Evolutionary conservation across 75 land plant species (phyloP), one percentile per base, ranked within the genome.

Genomic region (Cunninghamia lanceolata): DNA sequence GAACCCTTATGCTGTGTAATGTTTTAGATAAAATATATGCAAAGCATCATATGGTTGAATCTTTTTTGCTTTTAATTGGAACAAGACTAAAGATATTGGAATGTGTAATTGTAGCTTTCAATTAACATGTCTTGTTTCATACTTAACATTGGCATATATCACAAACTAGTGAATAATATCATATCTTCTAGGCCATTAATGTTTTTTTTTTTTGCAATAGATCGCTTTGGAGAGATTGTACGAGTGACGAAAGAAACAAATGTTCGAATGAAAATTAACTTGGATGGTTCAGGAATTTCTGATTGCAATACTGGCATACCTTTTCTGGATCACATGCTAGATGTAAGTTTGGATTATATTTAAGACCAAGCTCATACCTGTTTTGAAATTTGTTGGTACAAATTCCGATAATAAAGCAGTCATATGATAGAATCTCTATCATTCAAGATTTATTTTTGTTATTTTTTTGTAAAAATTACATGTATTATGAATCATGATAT

Each of bases 321-420:
- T 4, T 98, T 98, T 85, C 91, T 98, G 56, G 99, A 98, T 90
- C 99, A 98, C 88, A 98, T 98, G 99, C 85, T 98, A 43, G 99
- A 98, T 92, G 99, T 96, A 40, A 92, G 96, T 90, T 34, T 11
- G 45, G 32, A 80, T 0, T 80, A 11, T n/a, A 80, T n/a, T 25
- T 43, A 45, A 11, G 32, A 45, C 14, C 10, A 16, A 80, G 45
- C 13, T 10, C 82, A 45, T 80, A 80, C 42, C 28, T 45, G 13
- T n/a, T 21, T n/a, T 45, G 14, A 42, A 73, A 68, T 38, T 77
- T 77, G 43, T 78, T 78, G 81, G 81, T 77, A 39, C 17, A 19
- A 46, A 1, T 42, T 40, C 43, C 9, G 28, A 19, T 39, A 40
- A 78, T 78, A 40, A 78, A 25, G 81, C 81, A 78, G 19, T 78